Base-by-base conservation (phyloP, 768 basidiomycete genomes). In the Royoungia palumana region DNA sequence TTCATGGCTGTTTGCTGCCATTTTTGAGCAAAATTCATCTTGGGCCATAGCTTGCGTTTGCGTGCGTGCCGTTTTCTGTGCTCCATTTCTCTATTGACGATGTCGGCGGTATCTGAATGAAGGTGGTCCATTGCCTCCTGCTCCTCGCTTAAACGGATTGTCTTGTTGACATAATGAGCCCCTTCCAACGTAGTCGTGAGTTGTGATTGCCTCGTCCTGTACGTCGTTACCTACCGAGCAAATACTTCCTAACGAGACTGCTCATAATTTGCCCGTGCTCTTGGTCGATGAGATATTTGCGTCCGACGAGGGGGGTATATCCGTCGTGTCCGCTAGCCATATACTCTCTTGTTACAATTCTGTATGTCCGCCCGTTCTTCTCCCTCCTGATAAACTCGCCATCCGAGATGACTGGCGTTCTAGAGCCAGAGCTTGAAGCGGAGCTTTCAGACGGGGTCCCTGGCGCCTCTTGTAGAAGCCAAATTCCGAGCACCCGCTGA, bases 251-350 rank as follows among this genome's bases (percentile, higher is more conserved):
- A 25, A 94, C 86, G 44, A 95, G 80, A 20, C 75, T 69, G 61
- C 85, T 89, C 79, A 89, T 81, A 53, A 89, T 70, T 54, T 83
- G 78, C 9, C 92, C 93, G 45, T 78, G 77, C 66, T 96, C 93
- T 49, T 91, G 85, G 58, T 94, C 90, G 21, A 94, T 75, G 35
- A 94, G 76, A 57, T 82, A 82, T 49, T 74, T 74, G 19, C 80
- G 74, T 17, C 79, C 82, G 54, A 80, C 81, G 27, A 95, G 72
- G 2, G 83, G 75, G 0, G 70, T 67, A 66, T 82, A 96, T 0
- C 93, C 93, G 58, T 94, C 92, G 55, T 91, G 88, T 0, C 89
- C 89, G 54, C 81, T 71, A 3, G 85, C 82, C 85, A 94, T 77
- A 58, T 94, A 96, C 47, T 91, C 79, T 58, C 91, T 73, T n/a